These are phyloP conservation scores for Farysia itapuensis DNA, from an alignment of 1,284 basidiomycete species.

Conservation along the genomic window DNA sequence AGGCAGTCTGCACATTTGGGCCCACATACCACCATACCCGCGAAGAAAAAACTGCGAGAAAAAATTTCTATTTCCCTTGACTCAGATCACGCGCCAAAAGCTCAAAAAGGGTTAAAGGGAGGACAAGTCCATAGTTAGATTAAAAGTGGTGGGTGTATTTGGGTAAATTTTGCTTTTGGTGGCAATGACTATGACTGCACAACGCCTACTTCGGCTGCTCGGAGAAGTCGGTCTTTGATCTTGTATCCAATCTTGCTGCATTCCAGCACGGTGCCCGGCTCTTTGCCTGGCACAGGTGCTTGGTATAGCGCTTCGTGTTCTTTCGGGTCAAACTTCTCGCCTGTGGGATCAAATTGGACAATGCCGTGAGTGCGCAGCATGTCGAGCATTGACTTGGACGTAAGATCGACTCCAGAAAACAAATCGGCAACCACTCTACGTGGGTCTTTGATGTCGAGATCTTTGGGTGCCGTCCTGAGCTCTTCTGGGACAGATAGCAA, in stretches of 20 bases:
- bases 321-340: constrained; percentile 92
- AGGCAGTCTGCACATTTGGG: not conserved
- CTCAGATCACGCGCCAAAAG: not conserved
- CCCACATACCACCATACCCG: no score
- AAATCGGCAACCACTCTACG: constrained; percentile 49
- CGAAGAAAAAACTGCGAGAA: no score
- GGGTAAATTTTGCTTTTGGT: no score
- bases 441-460: constrained; percentile 52
- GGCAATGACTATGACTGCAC: no score
- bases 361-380: constrained; percentile 90
- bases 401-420: constrained; percentile 85
- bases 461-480: constrained; percentile 55
- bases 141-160: no score
- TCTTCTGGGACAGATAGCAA: constrained; percentile 73
- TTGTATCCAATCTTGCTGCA: constrained; percentile 81
- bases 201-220: constrained; percentile 95
- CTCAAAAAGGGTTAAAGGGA: no score
- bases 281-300: constrained; percentile 81
- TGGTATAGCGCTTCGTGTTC: constrained; percentile 92
- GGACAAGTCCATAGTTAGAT: no score
- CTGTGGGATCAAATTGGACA: constrained; percentile 85
- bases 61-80: no score
- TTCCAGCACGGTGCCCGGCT: constrained; percentile 85
- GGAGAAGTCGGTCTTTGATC: constrained; percentile 68
- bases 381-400: constrained; percentile 82